Base-by-base conservation (phyloP, 78 protist genomes). In the Tieghemostelium lacteum region DNA sequence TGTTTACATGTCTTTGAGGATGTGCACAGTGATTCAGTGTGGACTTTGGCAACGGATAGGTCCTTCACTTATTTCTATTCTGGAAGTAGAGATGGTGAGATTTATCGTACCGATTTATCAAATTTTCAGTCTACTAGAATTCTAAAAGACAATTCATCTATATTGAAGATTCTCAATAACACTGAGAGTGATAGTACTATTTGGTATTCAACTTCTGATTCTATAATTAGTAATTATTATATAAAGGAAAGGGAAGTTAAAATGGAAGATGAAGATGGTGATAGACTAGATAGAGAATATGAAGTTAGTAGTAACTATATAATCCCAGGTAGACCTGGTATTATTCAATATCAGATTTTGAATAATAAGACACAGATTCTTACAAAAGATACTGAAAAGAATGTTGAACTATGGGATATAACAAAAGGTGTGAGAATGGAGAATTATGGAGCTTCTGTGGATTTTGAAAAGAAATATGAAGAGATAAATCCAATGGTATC, bases 71-170 rank as follows among this genome's bases (percentile, higher is more conserved):
- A 83, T 31, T 37, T 83, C 16, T 69, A 33, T 42, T 67, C 77
- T 40, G 91, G 91, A n/a, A 78, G 91, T 31, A 37, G 91, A 24
- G 91, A 83, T 33, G 91, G 91, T 22, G 1, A n/a, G 24, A 45
- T 83, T 2, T 69, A 55, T 37, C 20, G 33, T 3, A 83, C 78
- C 16, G 78, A 83, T 45, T 63, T 83, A 36, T 58, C 26, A 17
- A 83, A 70, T 6, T 34, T 39, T 45, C 42, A 83, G 2, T 83
- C 91, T 0, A 28, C 29, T 19, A 37, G 20, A 0, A 36, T 83
- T n/a, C 5, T 31, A 14, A 83, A 62, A 70, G 91, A 83, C 40
- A 8, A 24, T 2, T 29, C 40, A 28, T 66, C 91, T 28, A 50
- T 83, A 0, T 37, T 83, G 29, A 58, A 55, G 34, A 66, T 83